phyloP scores from a whole-genome alignment of 306 rosid species.

The Adenanthera pavonina region DNA sequence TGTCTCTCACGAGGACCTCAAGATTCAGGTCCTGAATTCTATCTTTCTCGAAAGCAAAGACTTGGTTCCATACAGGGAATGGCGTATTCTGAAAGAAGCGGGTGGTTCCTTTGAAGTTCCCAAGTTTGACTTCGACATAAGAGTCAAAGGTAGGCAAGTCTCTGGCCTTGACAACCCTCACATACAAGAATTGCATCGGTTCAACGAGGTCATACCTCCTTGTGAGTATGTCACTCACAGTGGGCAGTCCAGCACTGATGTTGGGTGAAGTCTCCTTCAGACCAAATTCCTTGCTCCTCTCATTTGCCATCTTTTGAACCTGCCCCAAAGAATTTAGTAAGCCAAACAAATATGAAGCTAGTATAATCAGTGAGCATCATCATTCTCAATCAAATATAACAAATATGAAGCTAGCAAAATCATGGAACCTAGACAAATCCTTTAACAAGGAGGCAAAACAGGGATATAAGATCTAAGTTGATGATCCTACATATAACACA shows the following conservation, averaged over 20 bases:
- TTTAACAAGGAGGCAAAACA: too few species aligned
- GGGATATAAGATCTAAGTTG: too few species aligned
- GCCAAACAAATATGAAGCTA: too few species aligned
- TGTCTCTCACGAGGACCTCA: constrained; percentile 37
- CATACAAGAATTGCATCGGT: constrained; percentile 52
- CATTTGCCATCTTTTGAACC: constrained; percentile 30
- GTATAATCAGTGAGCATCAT: too few species aligned
- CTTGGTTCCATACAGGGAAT: constrained; percentile 47
- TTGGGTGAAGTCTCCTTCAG: constrained; percentile 44
- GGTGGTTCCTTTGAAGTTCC: constrained; percentile 51
- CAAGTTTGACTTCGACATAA: constrained; percentile 52
- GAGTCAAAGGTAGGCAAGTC: constrained; percentile 35
- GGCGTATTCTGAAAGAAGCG: constrained; percentile 6
- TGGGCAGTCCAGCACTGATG: constrained; percentile 27
- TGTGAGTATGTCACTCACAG: constrained; percentile 15
- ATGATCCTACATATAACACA: too few species aligned
- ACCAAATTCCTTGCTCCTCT: neutral
- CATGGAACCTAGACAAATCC: too few species aligned
- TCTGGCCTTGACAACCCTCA: constrained; percentile 44
- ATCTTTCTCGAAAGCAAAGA: constrained; percentile 43
- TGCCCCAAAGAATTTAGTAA: neutral
- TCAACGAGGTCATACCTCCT: constrained; percentile 53
- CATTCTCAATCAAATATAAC: too few species aligned
- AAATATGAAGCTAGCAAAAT: too few species aligned
- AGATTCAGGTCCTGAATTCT: constrained; percentile 30